Conservation (phyloP, 345 rosid species). For the Sonneratia caseolaris region DNA sequence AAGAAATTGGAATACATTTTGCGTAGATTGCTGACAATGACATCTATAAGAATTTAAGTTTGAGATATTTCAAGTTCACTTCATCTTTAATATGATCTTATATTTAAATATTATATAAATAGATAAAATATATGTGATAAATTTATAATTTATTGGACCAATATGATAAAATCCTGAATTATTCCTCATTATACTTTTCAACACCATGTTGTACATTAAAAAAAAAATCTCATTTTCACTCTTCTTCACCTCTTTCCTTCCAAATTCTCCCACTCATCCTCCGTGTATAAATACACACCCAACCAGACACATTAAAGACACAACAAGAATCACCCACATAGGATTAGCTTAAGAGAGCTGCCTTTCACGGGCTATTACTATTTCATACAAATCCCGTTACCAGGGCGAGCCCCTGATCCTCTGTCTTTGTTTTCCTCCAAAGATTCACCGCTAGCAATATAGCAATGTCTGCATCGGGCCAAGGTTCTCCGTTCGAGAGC, state of each 20-base stretch:
- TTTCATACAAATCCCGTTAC: conserved; percentile 9
- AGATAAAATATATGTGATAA: too few relatives aligned
- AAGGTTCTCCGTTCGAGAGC: conserved; percentile 19
- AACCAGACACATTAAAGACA: not conserved
- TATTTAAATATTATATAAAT: too few relatives aligned
- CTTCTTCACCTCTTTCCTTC: not conserved
- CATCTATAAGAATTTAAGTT: too few relatives aligned
- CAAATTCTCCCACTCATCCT: not conserved
- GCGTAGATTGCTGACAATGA: too few relatives aligned
- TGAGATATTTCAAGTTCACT: too few relatives aligned
- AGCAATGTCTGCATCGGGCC: conserved; percentile 53
- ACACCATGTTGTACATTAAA: not conserved
- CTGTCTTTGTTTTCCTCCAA: conserved; percentile 15
- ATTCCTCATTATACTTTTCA: not conserved
- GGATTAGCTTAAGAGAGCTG: conserved; percentile 18
- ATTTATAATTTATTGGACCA: too few relatives aligned
- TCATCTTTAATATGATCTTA: too few relatives aligned
- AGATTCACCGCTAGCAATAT: conserved; percentile 1
- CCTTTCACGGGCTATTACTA: conserved; percentile 8
- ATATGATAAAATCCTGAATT: too few relatives aligned
- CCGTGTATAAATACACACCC: not conserved
- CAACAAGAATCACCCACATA: not conserved
- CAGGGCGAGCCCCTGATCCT: not conserved
- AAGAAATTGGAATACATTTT: too few relatives aligned
- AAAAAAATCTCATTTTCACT: not conserved